Evolutionary conservation across 306 rosid genomes (phyloP).

Genomic region (Arachis stenosperma): DNA sequence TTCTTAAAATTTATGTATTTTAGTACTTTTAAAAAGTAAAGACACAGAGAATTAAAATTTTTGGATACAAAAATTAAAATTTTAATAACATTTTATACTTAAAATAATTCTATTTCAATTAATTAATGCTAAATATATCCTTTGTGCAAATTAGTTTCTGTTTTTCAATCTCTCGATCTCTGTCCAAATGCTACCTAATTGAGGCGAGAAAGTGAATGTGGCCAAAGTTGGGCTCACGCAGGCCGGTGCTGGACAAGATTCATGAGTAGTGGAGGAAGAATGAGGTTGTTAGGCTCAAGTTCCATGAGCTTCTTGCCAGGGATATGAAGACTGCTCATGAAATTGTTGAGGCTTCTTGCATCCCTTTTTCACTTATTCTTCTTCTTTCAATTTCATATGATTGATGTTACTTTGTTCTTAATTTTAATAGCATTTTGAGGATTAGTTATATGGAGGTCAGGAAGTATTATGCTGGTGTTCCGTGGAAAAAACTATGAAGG

Average conservation of each 20-base stretch:
- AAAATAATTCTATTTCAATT: too few relatives aligned
- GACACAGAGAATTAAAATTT: too few relatives aligned
- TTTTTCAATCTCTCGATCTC: too few relatives aligned
- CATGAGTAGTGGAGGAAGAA: slow-evolving; percentile 77
- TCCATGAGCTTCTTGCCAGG: slow-evolving; percentile 78
- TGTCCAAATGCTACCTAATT: background rate
- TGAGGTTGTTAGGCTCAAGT: slow-evolving; percentile 88
- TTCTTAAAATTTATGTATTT: too few relatives aligned
- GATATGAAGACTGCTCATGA: slow-evolving; percentile 91
- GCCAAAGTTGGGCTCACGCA: slow-evolving; percentile 86
- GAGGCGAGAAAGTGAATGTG: slow-evolving; percentile 63
- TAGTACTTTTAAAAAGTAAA: too few relatives aligned
- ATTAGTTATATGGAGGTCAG: slow-evolving; percentile 83
- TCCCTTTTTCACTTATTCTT: background rate
- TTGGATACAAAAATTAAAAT: too few relatives aligned
- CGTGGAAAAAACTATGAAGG: too few relatives aligned
- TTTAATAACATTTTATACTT: too few relatives aligned
- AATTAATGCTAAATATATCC: too few relatives aligned
- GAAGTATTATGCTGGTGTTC: slow-evolving; percentile 54
- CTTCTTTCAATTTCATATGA: too few relatives aligned
- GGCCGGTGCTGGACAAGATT: slow-evolving; percentile 79
- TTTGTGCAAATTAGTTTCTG: too few relatives aligned
- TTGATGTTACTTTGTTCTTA: background rate
- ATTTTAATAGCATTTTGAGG: slow-evolving; percentile 47
- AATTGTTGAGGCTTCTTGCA: slow-evolving; percentile 66